Conservation (phyloP, 441 rosid species). For the Adansonia madagascariensis region DNA sequence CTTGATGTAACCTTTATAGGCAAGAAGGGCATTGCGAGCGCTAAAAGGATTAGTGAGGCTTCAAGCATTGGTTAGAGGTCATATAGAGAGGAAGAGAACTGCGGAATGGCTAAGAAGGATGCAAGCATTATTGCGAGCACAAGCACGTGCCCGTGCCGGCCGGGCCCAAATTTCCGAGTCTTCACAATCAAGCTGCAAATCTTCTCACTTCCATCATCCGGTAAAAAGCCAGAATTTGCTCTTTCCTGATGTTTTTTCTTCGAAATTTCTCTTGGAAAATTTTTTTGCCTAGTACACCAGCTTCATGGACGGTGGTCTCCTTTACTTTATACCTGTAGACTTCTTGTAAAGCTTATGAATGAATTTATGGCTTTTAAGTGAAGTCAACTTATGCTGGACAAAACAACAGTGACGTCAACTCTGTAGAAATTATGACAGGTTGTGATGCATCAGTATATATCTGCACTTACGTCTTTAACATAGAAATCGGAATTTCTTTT, state of each 20-base stretch:
- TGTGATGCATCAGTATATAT: not conserved
- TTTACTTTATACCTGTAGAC: conserved; percentile 10
- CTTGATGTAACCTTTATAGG: conserved; percentile 39
- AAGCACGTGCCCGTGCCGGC: conserved; percentile 69
- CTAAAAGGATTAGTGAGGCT: conserved; percentile 83
- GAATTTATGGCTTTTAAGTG: not conserved
- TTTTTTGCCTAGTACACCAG: not conserved
- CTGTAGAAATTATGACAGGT: not conserved
- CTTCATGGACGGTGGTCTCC: conserved; percentile 24
- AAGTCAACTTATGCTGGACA: not conserved
- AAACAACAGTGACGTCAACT: not conserved
- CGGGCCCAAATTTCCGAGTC: conserved; percentile 63
- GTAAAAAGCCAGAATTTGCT: conserved; percentile 43
- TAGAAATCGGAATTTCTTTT: not conserved
- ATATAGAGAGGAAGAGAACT: conserved; percentile 76
- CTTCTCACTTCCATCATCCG: conserved; percentile 65
- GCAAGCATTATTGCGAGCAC: conserved; percentile 82
- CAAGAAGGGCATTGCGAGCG: conserved; percentile 88
- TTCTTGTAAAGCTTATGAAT: not conserved
- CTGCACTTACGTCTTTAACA: not conserved
- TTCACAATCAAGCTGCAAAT: conserved; percentile 73
- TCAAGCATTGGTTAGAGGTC: conserved; percentile 90
- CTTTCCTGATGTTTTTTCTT: conserved; percentile 27
- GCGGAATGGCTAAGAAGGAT: conserved; percentile 58
- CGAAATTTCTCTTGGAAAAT: conserved; percentile 4